These are phyloP conservation scores for Phytophthora citrophthora DNA, from an alignment of 352 stramenopile species.

Conservation along the genomic window DNA sequence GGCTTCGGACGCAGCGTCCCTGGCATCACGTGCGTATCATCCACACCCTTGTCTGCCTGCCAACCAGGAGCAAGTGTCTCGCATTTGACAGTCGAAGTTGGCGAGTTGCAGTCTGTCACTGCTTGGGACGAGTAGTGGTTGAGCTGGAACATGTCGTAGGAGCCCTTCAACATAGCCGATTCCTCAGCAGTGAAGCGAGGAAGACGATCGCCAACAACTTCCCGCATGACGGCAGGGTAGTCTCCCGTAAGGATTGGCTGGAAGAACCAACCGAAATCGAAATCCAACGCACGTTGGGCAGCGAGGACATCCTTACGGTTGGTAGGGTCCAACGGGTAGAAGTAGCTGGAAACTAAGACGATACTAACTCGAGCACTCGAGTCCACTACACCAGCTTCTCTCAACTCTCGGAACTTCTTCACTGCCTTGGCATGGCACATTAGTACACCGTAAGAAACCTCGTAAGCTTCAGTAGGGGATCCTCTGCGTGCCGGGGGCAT, in stretches of 20 bases:
- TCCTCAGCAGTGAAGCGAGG: conserved; percentile 89
- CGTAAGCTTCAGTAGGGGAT: conserved; percentile 48
- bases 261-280: conserved; percentile 92
- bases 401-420: conserved; percentile 84
- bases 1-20: conserved; percentile 51
- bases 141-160: conserved; percentile 94
- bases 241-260: conserved; percentile 90
- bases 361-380: conserved; percentile 90
- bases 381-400: conserved; percentile 37
- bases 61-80: conserved; percentile 41
- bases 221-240: conserved; percentile 92
- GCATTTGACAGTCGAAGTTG: conserved; percentile 39
- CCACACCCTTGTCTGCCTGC: conserved; percentile 51
- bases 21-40: conserved; percentile 55
- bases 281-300: conserved; percentile 87
- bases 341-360: conserved; percentile 86
- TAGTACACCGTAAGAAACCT: conserved; percentile 87
- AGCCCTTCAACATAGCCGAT: conserved; percentile 72
- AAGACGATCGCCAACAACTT: conserved; percentile 81
- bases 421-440: conserved; percentile 91
- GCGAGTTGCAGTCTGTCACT: conserved; percentile 60
- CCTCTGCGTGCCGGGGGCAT: conserved; percentile 41
- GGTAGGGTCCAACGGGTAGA: conserved; percentile 78
- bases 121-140: conserved; percentile 93
- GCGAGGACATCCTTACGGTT: conserved; percentile 57